phyloP scores from a whole-genome alignment of 108 stramenopile genomes.

The Mediolabrus comicus region DNA sequence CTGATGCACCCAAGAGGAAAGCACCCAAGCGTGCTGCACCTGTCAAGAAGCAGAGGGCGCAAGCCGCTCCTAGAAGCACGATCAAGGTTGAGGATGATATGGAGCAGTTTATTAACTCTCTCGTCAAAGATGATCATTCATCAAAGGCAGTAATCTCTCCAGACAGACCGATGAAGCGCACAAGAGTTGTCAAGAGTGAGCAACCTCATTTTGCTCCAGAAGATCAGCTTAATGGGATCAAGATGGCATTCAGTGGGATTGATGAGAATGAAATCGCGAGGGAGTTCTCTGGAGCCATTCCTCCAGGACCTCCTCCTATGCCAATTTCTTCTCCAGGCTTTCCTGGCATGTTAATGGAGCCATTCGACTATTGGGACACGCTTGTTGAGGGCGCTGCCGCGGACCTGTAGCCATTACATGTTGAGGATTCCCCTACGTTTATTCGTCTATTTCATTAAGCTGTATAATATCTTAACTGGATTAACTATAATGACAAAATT shows the following conservation, averaged over 20 bases:
- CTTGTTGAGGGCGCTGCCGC: conserved; percentile 21
- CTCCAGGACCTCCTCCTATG: conserved; percentile 1
- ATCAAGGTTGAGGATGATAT: conserved; percentile 24
- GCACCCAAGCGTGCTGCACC: neutral
- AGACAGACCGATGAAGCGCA: neutral
- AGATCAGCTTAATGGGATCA: conserved; percentile 15
- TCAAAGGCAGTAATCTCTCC: neutral
- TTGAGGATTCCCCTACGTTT: neutral
- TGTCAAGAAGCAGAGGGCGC: neutral
- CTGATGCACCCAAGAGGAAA: neutral
- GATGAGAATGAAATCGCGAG: conserved; percentile 35
- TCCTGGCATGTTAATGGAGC: conserved; percentile 1
- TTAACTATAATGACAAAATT: no score
- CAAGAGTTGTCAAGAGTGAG: neutral
- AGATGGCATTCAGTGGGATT: conserved; percentile 43
- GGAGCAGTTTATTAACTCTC: conserved; percentile 32
- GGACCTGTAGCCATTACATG: neutral
- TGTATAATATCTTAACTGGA: neutral
- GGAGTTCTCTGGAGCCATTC: conserved; percentile 18
- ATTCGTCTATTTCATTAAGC: neutral
- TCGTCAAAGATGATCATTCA: conserved; percentile 5
- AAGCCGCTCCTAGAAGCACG: neutral
- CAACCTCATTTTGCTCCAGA: neutral
- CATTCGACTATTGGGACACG: conserved; percentile 45
- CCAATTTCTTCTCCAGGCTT: neutral